These are phyloP conservation scores for Rosellinia necatrix DNA, from an alignment of 2,329 filamentous ascomycete genomes.

Conservation along the genomic window DNA sequence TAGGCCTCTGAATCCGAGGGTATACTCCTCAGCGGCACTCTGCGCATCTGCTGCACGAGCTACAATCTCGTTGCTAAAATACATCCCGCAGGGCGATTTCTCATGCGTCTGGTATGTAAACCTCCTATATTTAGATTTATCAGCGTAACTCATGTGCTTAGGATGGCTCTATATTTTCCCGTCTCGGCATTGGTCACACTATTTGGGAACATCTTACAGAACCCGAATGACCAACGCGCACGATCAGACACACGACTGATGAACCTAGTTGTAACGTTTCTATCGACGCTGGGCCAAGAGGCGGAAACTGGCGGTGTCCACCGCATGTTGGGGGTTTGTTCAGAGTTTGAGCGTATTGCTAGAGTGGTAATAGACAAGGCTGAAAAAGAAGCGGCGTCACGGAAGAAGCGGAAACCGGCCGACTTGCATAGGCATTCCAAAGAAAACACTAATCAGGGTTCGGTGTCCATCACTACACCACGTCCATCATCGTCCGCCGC, in stretches of 20 bases:
- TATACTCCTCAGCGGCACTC: conserved; percentile 90
- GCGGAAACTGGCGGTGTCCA: conserved; percentile 89
- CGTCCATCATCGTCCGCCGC: conserved; percentile 33
- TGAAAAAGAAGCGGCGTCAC: conserved; percentile 79
- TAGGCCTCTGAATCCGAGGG: conserved; percentile 85
- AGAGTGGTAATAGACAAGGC: conserved; percentile 88
- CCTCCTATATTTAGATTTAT: not conserved
- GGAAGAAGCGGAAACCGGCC: conserved; percentile 78
- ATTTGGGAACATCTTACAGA: conserved; percentile 95
- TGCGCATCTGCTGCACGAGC: conserved; percentile 92
- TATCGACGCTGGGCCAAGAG: conserved; percentile 86
- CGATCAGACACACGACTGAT: conserved; percentile 89
- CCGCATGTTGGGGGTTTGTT: conserved; percentile 90
- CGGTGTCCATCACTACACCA: conserved; percentile 20
- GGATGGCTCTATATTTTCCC: conserved; percentile 94
- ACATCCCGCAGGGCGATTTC: conserved; percentile 93
- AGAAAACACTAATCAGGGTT: conserved; percentile 32
- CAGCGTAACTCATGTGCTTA: conserved; percentile 37
- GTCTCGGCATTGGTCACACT: conserved; percentile 93
- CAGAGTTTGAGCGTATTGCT: conserved; percentile 96
- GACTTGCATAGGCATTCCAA: conserved; percentile 21
- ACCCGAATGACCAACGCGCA: conserved; percentile 85
- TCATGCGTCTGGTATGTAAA: conserved; percentile 85
- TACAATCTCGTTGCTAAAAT: conserved; percentile 92
- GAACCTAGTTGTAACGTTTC: conserved; percentile 89